Evolutionary conservation across 352 stramenopile species (phyloP), one percentile per base, ranked within the genome.

Genomic region (Phytophthora pluvialis): DNA sequence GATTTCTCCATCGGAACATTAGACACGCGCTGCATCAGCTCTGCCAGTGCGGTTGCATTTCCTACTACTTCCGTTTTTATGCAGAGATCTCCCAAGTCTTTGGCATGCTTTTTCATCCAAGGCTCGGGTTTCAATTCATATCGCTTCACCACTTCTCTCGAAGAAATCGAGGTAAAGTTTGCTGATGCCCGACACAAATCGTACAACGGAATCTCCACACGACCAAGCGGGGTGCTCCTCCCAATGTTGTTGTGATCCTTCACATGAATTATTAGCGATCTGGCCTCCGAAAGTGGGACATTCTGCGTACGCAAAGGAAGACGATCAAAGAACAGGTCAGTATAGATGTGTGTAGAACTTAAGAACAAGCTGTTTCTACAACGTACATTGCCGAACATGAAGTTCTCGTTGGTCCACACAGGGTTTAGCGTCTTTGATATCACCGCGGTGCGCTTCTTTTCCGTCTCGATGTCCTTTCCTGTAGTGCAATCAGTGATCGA

Each of bases 181-280:
- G 78, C 82, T 1, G 81, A 90, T 1, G 70, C 71, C 15, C 76
- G 80, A 43, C 80, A 90, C 26, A 92, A 55, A 33, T 90, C 81
- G 10, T 75, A 67, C 12, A 92, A 43, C 4, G 83, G 80, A 46
- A 92, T 85, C 35, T 90, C 73, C 15, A 92, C 76, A 13, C 83
- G 81, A 3, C 83, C 83, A 3, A 92, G 69, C 11, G 83, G 83
- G 5, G 80, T 92, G 36, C 79, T 89, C 16, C 78, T 69, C 3
- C 69, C 70, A 39, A 88, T 64, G 45, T 88, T 87, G 71, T 92
- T 92, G 65, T 89, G 78, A 42, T 91, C 83, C 40, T 92, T 92
- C 1, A 92, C 80, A 38, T 91, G 83, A 50, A 92, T 80, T 9
- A 92, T 29, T 1, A 92, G 57, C 32, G 75, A 77, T 3, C 54